Percentiles rank a stretch among this genome's conserved stretches.
Conservation (phyloP, 768 basidiomycete species). For the Boletus vermiculosoides region DNA sequence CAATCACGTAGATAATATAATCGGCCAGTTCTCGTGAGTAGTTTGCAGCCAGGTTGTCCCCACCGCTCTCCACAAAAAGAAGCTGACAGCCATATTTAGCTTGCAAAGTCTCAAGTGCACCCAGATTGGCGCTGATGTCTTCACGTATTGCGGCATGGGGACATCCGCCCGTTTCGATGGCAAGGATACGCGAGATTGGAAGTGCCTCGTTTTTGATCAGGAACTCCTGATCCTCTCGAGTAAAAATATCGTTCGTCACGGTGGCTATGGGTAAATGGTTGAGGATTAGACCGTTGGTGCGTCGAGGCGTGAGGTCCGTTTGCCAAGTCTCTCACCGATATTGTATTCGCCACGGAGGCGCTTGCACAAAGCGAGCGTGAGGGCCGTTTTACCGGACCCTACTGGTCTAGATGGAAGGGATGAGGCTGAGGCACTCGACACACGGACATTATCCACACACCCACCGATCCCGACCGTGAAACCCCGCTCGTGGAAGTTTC, state of each 20-base stretch:
- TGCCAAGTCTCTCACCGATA: constrained; percentile 59
- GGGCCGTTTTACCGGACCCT: constrained; percentile 96
- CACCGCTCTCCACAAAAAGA: constrained; percentile 93
- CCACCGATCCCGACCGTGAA: constrained; percentile 99
- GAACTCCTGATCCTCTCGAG: constrained; percentile 96
- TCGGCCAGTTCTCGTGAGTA: constrained; percentile 96
- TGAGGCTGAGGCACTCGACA: neutral
- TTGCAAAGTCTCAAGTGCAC: constrained; percentile 91
- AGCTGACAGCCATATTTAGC: constrained; percentile 87
- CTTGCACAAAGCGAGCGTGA: constrained; percentile 88
- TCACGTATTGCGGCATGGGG: constrained; percentile 98
- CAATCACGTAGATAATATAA: constrained; percentile 93
- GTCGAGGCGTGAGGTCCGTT: neutral
- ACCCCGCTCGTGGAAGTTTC: constrained; percentile 90
- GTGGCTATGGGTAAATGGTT: constrained; percentile 54
- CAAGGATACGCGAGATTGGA: constrained; percentile 79
- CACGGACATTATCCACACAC: constrained; percentile 43
- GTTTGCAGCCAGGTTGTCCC: constrained; percentile 96
- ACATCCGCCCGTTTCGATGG: constrained; percentile 97
- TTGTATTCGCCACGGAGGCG: constrained; percentile 81
- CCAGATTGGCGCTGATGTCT: constrained; percentile 96
- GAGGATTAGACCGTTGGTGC: constrained; percentile 1
- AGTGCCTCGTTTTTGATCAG: constrained; percentile 90
- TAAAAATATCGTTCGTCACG: constrained; percentile 99
- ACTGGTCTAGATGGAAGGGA: constrained; percentile 64